Conservation (phyloP, 768 basidiomycete species). For the Cantharellus anzutake region DNA sequence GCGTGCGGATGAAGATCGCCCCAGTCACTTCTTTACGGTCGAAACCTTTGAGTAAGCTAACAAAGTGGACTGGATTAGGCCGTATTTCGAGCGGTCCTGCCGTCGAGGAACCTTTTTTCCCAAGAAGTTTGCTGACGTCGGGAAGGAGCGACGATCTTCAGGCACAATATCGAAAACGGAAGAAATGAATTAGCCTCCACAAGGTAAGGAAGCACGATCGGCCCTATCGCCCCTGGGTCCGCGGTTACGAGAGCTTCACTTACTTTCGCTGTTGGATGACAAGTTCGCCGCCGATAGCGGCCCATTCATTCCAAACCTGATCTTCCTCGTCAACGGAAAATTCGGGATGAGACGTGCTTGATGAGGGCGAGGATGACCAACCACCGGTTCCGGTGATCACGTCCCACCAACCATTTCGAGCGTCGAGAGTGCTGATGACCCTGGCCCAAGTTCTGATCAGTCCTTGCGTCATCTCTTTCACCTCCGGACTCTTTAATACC, state of each 20-base stretch:
- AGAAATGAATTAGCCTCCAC: neutral
- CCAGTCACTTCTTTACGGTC: slow-evolving; percentile 52
- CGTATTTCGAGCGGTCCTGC: slow-evolving; percentile 21
- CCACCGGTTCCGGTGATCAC: slow-evolving; percentile 24
- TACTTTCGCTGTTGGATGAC: neutral
- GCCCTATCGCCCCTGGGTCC: too few species aligned
- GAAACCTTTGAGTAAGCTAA: slow-evolving; percentile 41
- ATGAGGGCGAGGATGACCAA: slow-evolving; percentile 6
- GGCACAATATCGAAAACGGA: too few species aligned
- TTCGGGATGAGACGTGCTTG: neutral
- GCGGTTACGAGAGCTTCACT: neutral
- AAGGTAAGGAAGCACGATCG: neutral
- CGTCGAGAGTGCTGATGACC: slow-evolving; percentile 34
- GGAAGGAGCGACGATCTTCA: too few species aligned
- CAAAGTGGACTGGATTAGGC: slow-evolving; percentile 58
- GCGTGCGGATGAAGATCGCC: slow-evolving; percentile 48
- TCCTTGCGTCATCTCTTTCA: slow-evolving; percentile 39
- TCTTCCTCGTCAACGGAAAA: too few species aligned
- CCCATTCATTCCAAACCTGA: neutral
- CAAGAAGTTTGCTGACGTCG: too few species aligned
- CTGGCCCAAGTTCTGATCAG: slow-evolving; percentile 62
- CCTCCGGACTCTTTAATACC: slow-evolving; percentile 43
- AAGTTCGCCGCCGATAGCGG: neutral
- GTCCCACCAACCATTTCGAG: slow-evolving; percentile 35
- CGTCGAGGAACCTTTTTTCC: neutral